These are phyloP conservation scores for Oehlia diaphana DNA, from an alignment of 192 early-diverging fungal genomes.

Conservation along the genomic window DNA sequence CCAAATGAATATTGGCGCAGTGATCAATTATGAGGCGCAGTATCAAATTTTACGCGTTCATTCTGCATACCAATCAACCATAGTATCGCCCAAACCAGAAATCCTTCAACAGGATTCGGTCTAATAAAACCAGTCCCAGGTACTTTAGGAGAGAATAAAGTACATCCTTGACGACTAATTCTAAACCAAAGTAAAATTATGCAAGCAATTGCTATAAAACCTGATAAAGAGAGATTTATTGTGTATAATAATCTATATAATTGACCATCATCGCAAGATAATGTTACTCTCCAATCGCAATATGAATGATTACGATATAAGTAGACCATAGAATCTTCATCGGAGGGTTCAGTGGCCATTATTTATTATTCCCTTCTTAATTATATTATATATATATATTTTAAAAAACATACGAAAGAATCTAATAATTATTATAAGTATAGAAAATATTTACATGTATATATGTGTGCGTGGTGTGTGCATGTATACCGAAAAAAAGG, in stretches of 20 bases:
- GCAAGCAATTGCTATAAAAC: background rate
- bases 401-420: too few species aligned
- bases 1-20: background rate
- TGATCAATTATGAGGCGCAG: background rate
- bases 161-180: background rate
- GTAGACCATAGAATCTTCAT: background rate
- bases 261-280: background rate
- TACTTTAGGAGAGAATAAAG: background rate
- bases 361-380: too few species aligned
- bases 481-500: too few species aligned
- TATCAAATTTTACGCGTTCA: background rate
- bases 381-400: too few species aligned
- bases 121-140: constrained; percentile 11
- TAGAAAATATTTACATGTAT: too few species aligned
- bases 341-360: background rate
- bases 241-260: background rate
- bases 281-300: constrained; percentile 16
- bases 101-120: constrained; percentile 20
- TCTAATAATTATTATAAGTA: too few species aligned
- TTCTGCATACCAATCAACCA: constrained; percentile 5
- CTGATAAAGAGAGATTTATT: background rate
- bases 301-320: background rate
- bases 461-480: too few species aligned
- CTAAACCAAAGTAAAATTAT: constrained; percentile 3
- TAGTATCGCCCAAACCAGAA: background rate